Evolutionary conservation across 371 early-diverging fungal species (phyloP).

Genomic region (Saksenaea oblongispora): DNA sequence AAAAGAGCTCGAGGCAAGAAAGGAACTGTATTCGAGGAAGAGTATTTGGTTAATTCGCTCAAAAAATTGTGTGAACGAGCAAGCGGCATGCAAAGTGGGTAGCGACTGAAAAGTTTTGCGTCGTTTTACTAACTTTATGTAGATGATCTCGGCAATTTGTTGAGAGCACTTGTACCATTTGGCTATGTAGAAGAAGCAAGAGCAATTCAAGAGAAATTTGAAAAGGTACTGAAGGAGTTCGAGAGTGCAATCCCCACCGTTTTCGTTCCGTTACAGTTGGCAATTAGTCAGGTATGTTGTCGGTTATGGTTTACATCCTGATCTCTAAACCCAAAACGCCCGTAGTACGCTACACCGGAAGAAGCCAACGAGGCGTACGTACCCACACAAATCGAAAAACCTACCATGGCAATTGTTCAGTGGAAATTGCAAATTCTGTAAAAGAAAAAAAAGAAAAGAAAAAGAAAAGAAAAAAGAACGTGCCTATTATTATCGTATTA

Average conservation of each 20-base stretch:
- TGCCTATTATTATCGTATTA: no score
- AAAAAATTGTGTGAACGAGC: slow-evolving; percentile 55
- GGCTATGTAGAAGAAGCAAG: slow-evolving; percentile 50
- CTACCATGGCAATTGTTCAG: slow-evolving; percentile 34
- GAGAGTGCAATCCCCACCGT: slow-evolving; percentile 29
- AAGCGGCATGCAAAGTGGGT: slow-evolving; percentile 45
- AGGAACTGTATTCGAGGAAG: slow-evolving; percentile 88
- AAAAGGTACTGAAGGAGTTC: slow-evolving; percentile 34
- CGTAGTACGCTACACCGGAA: slow-evolving; percentile 40
- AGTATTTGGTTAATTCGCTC: slow-evolving; percentile 79
- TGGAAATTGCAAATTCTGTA: slow-evolving; percentile 50
- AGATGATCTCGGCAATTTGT: slow-evolving; percentile 45
- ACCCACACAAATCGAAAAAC: slow-evolving; percentile 42
- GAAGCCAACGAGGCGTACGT: slow-evolving; percentile 40
- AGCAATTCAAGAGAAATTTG: slow-evolving; percentile 45
- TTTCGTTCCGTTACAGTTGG: slow-evolving; percentile 49
- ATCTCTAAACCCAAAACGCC: neutral
- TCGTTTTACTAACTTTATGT: slow-evolving; percentile 2
- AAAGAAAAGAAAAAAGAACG: neutral
- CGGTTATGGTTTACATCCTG: neutral
- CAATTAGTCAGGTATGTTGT: slow-evolving; percentile 33
- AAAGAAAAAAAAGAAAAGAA: neutral
- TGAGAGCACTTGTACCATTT: slow-evolving; percentile 46
- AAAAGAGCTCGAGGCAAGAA: slow-evolving; percentile 85
- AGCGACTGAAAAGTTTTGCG: neutral